Base-by-base conservation (phyloP, 2,329 filamentous ascomycete species). In the Venturia oleaginea region DNA sequence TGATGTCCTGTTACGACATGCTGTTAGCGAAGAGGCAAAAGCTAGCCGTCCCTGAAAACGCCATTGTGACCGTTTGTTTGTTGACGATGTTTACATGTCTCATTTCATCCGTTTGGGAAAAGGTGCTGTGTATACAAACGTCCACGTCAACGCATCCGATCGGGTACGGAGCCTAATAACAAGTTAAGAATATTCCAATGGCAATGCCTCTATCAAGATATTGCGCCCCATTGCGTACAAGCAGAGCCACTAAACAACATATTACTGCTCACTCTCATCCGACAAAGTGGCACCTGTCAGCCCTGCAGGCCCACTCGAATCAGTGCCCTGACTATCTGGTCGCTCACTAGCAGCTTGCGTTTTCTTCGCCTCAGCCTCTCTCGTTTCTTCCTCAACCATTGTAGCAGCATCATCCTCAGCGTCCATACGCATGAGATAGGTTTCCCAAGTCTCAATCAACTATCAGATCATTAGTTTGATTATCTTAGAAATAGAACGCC, bases 401-500 rank as follows among this genome's bases (percentile, higher is more conserved):
- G 62, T 63, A 11, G 62, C 62, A 38, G 62, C 51, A 54, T 96
- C 91, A 66, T 97, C 93, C 71, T 96, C 93, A 10, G 91, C 90
- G 73, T 99, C 94, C 54, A 99, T 81, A 75, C 97, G 94, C 83
- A 97, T 88, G 62, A 99, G 82, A 80, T 96, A 99, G 0, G 94
- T 97, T 78, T 99, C 94, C 94, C 94, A 99, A 67, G 97, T 88
- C 77, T 99, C 94, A 71, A 87, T 87, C 67, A 87, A 78, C 84
- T 87, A 59, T 32, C 19, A 38, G 24, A 34, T 2, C 30, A 24
- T 67, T 64, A 67, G 66, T 54, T 61, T 42, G 13, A 60, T 60
- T 30, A 27, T 3, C 59, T 37, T 87, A 86, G 68, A 85, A 76
- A 82, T 86, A 67, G 22, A 27, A 24, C n/a, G 54, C 5, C 5